Conservation (phyloP, 2,329 filamentous ascomycete species). For the Penicillium carneum region DNA sequence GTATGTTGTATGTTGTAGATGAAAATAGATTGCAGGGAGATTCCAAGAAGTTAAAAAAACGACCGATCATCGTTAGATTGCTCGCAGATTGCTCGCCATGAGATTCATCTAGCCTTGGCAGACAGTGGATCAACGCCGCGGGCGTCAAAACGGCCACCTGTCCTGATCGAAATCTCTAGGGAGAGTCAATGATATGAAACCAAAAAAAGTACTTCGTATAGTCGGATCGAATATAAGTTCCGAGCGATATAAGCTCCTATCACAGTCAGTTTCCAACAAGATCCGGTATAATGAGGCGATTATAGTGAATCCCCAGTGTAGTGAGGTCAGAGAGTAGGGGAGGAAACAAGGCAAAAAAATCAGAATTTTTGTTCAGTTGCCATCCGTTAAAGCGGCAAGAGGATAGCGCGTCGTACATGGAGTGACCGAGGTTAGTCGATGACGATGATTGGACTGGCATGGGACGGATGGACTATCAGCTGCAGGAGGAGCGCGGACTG, state of each 20-base stretch:
- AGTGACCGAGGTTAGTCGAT: slow-evolving; percentile 35
- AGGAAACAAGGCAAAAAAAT: slow-evolving; percentile 31
- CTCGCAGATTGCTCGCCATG: slow-evolving; percentile 29
- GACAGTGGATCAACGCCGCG: slow-evolving; percentile 25
- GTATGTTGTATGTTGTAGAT: neutral
- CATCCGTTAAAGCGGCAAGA: slow-evolving; percentile 46
- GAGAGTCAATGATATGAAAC: neutral
- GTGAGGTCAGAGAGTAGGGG: slow-evolving; percentile 23
- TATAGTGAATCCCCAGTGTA: neutral
- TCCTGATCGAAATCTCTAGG: slow-evolving; percentile 26
- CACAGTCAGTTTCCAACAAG: neutral
- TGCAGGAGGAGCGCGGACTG: slow-evolving; percentile 43
- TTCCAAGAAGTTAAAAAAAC: slow-evolving; percentile 6
- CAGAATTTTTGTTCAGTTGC: slow-evolving; percentile 47
- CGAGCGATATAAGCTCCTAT: neutral
- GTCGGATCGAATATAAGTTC: neutral
- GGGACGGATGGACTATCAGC: slow-evolving; percentile 35
- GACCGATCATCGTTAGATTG: slow-evolving; percentile 24
- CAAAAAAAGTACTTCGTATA: neutral
- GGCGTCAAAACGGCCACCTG: slow-evolving; percentile 34
- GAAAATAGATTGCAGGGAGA: neutral
- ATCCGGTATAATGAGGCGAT: neutral
- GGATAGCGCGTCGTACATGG: slow-evolving; percentile 41
- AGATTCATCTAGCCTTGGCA: slow-evolving; percentile 35
- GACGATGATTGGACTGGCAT: slow-evolving; percentile 40